These are phyloP conservation scores for Leishmania braziliensis DNA, from an alignment of 208 protist species.

Conservation along the genomic window DNA sequence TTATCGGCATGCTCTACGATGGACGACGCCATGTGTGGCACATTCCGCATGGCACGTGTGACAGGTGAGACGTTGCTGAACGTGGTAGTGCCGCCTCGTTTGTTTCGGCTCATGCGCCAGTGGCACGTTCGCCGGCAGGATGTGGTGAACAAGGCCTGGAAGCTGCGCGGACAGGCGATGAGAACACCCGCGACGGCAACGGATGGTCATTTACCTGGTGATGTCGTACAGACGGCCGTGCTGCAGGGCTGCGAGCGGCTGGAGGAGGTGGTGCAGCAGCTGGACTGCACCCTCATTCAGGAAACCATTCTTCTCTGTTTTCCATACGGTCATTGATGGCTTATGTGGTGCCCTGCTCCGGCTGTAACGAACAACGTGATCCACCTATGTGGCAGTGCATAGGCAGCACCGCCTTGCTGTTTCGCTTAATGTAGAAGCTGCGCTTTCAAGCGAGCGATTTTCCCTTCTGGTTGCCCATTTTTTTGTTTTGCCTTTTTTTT, in stretches of 20 bases:
- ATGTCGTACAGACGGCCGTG: conserved; percentile 14
- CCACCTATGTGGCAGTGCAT: not conserved
- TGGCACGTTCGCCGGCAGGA: conserved; percentile 78
- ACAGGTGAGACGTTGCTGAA: conserved; percentile 73
- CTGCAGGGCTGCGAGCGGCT: conserved; percentile 28
- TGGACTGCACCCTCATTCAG: conserved; percentile 59
- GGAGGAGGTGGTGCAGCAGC: conserved; percentile 42
- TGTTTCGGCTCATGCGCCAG: conserved; percentile 81
- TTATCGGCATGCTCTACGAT: conserved; percentile 30
- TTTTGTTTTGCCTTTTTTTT: not conserved
- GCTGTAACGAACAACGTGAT: not conserved
- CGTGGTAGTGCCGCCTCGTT: conserved; percentile 52
- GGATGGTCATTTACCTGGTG: not conserved
- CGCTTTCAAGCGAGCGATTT: not conserved
- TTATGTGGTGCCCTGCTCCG: not conserved
- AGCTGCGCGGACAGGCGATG: conserved; percentile 11
- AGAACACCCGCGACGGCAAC: not conserved
- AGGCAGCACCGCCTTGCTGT: not conserved
- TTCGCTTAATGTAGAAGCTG: not conserved
- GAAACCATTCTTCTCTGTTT: conserved; percentile 87
- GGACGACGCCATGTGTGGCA: conserved; percentile 69
- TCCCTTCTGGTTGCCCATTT: not conserved
- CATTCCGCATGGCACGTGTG: conserved; percentile 65
- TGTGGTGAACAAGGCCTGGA: conserved; percentile 36
- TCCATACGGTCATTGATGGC: conserved; percentile 46